phyloP scores from a whole-genome alignment of 1,284 basidiomycete species.

The Phaffia rhodozyma region DNA sequence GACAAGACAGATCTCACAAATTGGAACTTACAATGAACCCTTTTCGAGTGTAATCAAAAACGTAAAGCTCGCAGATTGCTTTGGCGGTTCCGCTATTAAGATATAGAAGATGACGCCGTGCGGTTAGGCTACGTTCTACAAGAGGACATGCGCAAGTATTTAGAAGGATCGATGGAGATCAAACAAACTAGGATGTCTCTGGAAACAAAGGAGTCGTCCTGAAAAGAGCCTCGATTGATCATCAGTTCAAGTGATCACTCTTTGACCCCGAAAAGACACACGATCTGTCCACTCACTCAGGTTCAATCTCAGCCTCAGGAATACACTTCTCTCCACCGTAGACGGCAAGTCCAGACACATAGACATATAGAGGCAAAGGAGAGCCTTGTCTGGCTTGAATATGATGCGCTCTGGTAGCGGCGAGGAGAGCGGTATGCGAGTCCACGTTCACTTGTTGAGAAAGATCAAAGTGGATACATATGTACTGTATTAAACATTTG shows the following conservation, averaged over 20 bases:
- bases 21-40: slow-evolving; percentile 37
- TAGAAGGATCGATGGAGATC: slow-evolving; percentile 33
- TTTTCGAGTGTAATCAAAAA: slow-evolving; percentile 52
- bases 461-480: no score
- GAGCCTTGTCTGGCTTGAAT: slow-evolving; percentile 21
- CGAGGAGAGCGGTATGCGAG: slow-evolving; percentile 45
- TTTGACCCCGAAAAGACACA: background rate
- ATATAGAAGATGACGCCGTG: background rate
- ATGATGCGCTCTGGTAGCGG: slow-evolving; percentile 39
- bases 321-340: slow-evolving; percentile 49
- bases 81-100: slow-evolving; percentile 34
- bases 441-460: slow-evolving; percentile 44
- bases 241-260: no score
- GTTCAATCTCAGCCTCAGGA: slow-evolving; percentile 30
- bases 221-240: slow-evolving; percentile 27
- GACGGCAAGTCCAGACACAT: slow-evolving; percentile 50
- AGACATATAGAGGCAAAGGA: slow-evolving; percentile 44
- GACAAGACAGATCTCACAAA: no score
- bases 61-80: slow-evolving; percentile 47
- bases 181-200: slow-evolving; percentile 41
- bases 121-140: no score
- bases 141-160: background rate
- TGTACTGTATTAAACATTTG: background rate
- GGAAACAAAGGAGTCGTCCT: slow-evolving; percentile 47
- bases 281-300: slow-evolving; percentile 24